A percentile compares a stretch with the other conserved stretches of the same genome.
Conservation (phyloP, 225 moss, liverwort and hornwort genomes). For the Neckera pumila region DNA sequence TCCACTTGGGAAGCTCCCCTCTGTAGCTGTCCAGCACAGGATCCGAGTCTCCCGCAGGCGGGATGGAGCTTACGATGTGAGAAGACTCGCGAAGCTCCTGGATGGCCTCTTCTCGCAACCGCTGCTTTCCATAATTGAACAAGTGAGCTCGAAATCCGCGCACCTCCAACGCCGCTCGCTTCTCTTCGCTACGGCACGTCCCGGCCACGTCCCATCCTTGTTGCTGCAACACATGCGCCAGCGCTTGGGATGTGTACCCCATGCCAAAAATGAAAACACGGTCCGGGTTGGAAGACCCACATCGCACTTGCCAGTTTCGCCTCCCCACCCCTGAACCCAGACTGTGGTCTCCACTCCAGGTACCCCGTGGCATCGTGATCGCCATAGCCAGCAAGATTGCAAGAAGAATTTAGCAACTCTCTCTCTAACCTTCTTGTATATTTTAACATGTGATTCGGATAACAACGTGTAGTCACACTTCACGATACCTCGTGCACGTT, state of each 20-base stretch:
- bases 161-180: slow-evolving; percentile 23
- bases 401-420: neutral
- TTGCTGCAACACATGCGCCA: slow-evolving; percentile 37
- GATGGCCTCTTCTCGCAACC: slow-evolving; percentile 28
- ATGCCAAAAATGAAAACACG: slow-evolving; percentile 64
- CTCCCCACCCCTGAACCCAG: neutral
- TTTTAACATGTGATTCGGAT: neutral
- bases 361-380: neutral
- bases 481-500: neutral
- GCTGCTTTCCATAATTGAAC: slow-evolving; percentile 41
- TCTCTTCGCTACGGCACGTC: slow-evolving; percentile 63
- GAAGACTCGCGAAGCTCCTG: slow-evolving; percentile 41
- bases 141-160: slow-evolving; percentile 36
- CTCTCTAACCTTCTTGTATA: neutral
- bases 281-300: neutral
- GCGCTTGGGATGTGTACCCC: slow-evolving; percentile 56
- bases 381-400: neutral
- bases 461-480: neutral
- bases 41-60: slow-evolving; percentile 52
- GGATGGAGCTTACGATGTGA: slow-evolving; percentile 61
- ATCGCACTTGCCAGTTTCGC: neutral
- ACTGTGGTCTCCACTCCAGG: neutral
- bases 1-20: slow-evolving; percentile 42
- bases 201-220: slow-evolving; percentile 60
- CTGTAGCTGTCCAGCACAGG: slow-evolving; percentile 51